Evolutionary conservation across 352 stramenopile genomes (phyloP).

Genomic region (Phytopythium helicoides): DNA sequence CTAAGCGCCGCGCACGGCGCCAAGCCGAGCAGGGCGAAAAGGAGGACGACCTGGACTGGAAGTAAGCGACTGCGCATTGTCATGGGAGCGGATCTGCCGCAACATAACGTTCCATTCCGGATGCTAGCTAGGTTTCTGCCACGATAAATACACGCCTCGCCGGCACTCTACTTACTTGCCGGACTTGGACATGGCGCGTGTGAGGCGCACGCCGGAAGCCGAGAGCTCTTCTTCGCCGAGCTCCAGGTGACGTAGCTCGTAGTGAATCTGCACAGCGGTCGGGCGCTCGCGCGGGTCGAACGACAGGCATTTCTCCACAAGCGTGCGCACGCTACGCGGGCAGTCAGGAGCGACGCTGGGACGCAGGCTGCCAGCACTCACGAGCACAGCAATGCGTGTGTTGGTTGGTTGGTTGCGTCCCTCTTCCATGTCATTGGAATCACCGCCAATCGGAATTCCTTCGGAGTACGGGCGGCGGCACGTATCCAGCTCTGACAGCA

Average conservation of each 20-base stretch:
- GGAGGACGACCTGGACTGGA: conserved; percentile 6
- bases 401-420: conserved; percentile 26
- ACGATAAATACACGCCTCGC: conserved; percentile 8
- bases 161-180: background rate
- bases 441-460: conserved; percentile 7
- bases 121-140: background rate
- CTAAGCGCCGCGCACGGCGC: conserved; percentile 4
- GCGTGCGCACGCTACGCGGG: conserved; percentile 35
- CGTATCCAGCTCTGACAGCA: conserved; percentile 57
- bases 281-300: conserved; percentile 56
- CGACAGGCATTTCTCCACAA: conserved; percentile 55
- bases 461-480: conserved; percentile 20
- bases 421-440: conserved; percentile 11
- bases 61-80: conserved; percentile 1
- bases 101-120: background rate
- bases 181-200: conserved; percentile 5
- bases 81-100: background rate
- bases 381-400: conserved; percentile 52
- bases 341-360: conserved; percentile 48
- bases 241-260: conserved; percentile 35
- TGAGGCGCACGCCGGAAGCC: conserved; percentile 4
- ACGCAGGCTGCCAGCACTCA: conserved; percentile 40
- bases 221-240: conserved; percentile 4
- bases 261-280: conserved; percentile 68
- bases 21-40: background rate